Conservation (phyloP, 2,329 filamentous ascomycete species). For the Coniochaeta pulveracea region DNA sequence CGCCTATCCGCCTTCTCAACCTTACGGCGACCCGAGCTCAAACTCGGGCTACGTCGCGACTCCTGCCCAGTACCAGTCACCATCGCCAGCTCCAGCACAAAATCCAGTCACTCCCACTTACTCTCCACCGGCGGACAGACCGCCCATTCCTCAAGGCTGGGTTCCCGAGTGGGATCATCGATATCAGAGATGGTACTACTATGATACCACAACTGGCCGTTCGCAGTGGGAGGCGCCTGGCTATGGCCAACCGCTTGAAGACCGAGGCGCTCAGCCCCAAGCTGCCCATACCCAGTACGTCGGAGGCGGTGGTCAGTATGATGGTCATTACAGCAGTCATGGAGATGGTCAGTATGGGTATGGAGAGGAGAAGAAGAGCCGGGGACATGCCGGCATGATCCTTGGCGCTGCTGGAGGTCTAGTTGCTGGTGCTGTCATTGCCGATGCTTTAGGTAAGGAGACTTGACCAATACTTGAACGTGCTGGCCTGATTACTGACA, state of each 20-base stretch:
- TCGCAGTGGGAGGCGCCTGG: slow-evolving; percentile 42
- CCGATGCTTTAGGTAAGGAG: slow-evolving; percentile 42
- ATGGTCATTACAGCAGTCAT: too few species aligned
- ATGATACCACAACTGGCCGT: slow-evolving; percentile 41
- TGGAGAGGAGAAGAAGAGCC: slow-evolving; percentile 25
- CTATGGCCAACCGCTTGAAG: slow-evolving; percentile 11
- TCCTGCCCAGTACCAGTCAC: not conserved
- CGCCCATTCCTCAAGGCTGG: slow-evolving; percentile 42
- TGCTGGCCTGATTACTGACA: too few species aligned
- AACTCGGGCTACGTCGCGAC: not conserved
- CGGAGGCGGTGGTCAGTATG: not conserved
- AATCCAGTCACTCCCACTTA: slow-evolving; percentile 12
- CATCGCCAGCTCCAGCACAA: slow-evolving; percentile 2
- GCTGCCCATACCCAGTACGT: slow-evolving; percentile 7
- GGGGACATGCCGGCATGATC: slow-evolving; percentile 37
- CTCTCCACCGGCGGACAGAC: slow-evolving; percentile 19
- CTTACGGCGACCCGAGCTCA: not conserved
- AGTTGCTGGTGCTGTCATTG: slow-evolving; percentile 44
- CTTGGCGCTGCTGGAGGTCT: slow-evolving; percentile 45
- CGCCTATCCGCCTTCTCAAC: not conserved
- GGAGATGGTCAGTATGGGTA: slow-evolving; percentile 6
- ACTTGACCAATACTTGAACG: too few species aligned
- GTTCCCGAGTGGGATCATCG: slow-evolving; percentile 41
- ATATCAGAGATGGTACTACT: slow-evolving; percentile 44
- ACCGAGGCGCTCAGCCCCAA: slow-evolving; percentile 9